Percentiles rank a stretch among this genome's conserved stretches.
Conservation (phyloP, 2,329 filamentous ascomycete species). For the Xylariaceae sp. region DNA sequence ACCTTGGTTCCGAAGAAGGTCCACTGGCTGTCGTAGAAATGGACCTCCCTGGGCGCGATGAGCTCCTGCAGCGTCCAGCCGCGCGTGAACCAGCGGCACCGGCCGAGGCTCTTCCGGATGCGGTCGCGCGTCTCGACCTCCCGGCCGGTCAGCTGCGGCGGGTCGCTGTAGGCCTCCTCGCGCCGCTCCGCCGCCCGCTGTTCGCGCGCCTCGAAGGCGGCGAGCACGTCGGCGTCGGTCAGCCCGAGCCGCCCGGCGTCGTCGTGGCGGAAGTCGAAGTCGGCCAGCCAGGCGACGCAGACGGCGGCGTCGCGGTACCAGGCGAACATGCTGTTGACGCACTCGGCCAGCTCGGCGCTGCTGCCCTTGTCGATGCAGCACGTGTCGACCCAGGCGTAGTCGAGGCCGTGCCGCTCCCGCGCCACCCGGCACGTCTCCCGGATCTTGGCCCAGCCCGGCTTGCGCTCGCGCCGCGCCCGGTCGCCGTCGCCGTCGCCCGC, state of each 20-base stretch:
- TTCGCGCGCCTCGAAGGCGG: conserved; percentile 11
- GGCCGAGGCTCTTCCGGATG: conserved; percentile 8
- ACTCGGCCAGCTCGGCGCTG: conserved; percentile 16
- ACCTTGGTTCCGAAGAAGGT: conserved; percentile 13
- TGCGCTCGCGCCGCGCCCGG: background rate
- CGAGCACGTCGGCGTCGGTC: conserved; percentile 6
- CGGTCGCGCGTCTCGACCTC: conserved; percentile 11
- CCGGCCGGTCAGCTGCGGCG: conserved; percentile 5
- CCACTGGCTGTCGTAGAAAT: conserved; percentile 16
- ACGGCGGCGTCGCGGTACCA: conserved; percentile 12
- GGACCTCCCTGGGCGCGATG: conserved; percentile 13
- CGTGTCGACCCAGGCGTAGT: conserved; percentile 17
- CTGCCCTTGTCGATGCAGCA: conserved; percentile 19
- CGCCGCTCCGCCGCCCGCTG: conserved; percentile 3
- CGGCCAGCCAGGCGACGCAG: conserved; percentile 14
- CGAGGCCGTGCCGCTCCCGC: conserved; percentile 6
- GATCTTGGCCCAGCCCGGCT: conserved; percentile 11
- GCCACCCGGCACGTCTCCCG: conserved; percentile 9
- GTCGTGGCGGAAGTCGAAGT: conserved; percentile 5
- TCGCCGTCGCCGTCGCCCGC: no score
- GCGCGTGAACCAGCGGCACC: conserved; percentile 13
- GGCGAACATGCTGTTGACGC: conserved; percentile 18
- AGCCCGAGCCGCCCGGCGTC: conserved; percentile 3
- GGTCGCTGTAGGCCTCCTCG: conserved; percentile 8
- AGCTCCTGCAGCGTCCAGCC: conserved; percentile 20